These are phyloP conservation scores for Urochloa ruziziensis DNA, from an alignment of 176 grass and related monocot genomes.

Conservation along the genomic window DNA sequence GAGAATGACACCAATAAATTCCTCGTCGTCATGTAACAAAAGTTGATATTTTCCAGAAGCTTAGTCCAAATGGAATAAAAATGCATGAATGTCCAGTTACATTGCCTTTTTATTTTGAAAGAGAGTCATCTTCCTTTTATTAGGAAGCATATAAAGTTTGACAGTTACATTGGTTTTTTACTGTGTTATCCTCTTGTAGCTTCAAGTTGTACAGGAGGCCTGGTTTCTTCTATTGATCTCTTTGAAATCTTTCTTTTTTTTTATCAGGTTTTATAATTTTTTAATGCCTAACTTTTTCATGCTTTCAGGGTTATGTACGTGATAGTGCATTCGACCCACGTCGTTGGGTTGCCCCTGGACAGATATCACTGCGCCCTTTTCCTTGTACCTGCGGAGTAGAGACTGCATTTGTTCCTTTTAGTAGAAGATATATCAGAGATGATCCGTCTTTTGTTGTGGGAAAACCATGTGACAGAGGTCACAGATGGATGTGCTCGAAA, in stretches of 20 bases:
- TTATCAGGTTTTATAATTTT: conserved; percentile 2
- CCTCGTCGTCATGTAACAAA: neutral
- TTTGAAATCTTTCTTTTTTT: neutral
- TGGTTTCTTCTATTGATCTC: neutral
- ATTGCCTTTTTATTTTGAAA: neutral
- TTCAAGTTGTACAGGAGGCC: neutral
- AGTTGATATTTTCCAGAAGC: neutral
- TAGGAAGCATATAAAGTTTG: neutral
- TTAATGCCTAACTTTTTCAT: conserved; percentile 21
- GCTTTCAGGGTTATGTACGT: conserved; percentile 67
- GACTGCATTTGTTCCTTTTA: conserved; percentile 45
- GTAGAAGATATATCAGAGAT: conserved; percentile 46
- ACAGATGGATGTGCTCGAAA: conserved; percentile 97
- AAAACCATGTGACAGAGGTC: conserved; percentile 88
- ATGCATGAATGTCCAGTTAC: neutral
- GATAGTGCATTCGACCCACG: conserved; percentile 87
- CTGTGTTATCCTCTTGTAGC: neutral
- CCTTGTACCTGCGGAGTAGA: conserved; percentile 62
- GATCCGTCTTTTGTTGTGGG: conserved; percentile 64
- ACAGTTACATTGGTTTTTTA: neutral
- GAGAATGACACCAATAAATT: conserved; percentile 8
- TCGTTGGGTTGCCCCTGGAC: conserved; percentile 87
- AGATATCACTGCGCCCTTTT: conserved; percentile 59
- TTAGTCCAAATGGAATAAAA: neutral
- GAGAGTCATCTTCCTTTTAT: neutral